Evolutionary conservation across 768 basidiomycete species (phyloP).

Genomic region (Trichaptum fuscoviolaceum): DNA sequence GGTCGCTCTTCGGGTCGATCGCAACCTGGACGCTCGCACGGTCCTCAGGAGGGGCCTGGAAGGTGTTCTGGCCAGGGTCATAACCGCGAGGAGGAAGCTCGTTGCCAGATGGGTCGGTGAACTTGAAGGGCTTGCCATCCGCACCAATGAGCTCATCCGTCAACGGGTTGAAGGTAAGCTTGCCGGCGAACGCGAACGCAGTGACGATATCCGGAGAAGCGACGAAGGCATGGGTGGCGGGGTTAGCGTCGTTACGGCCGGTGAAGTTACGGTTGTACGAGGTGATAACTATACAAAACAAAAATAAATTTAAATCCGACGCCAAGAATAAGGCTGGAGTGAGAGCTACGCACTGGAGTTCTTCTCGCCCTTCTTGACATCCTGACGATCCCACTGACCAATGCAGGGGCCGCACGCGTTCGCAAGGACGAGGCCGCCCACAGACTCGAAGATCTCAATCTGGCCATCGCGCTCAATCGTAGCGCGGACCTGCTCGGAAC

Average conservation of each 20-base stretch:
- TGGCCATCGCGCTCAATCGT: slow-evolving; percentile 96
- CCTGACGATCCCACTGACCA: slow-evolving; percentile 97
- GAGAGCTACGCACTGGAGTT: slow-evolving; percentile 76
- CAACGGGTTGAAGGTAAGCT: slow-evolving; percentile 94
- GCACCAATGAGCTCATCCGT: slow-evolving; percentile 82
- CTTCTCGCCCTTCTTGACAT: slow-evolving; percentile 92
- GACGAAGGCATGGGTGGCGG: slow-evolving; percentile 95
- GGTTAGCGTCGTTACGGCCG: slow-evolving; percentile 99
- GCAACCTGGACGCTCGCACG: slow-evolving; percentile 81
- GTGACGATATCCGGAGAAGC: slow-evolving; percentile 94
- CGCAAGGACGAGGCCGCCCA: slow-evolving; percentile 90
- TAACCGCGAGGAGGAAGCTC: slow-evolving; percentile 95
- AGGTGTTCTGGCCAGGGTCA: slow-evolving; percentile 95
- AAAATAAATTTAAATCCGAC: neutral
- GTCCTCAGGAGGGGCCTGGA: slow-evolving; percentile 89
- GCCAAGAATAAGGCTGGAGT: neutral
- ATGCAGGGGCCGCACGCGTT: slow-evolving; percentile 99
- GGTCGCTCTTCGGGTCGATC: slow-evolving; percentile 79
- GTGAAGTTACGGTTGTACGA: slow-evolving; percentile 99
- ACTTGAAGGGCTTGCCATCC: slow-evolving; percentile 97
- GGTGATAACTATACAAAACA: slow-evolving; percentile 68
- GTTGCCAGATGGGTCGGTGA: slow-evolving; percentile 83
- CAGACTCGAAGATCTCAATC: slow-evolving; percentile 79
- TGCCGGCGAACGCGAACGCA: slow-evolving; percentile 92
- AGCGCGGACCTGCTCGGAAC: slow-evolving; percentile 96